Conservation (phyloP, 805 yeast genomes). For the Cyberlindnera xishuangbannaensis region DNA sequence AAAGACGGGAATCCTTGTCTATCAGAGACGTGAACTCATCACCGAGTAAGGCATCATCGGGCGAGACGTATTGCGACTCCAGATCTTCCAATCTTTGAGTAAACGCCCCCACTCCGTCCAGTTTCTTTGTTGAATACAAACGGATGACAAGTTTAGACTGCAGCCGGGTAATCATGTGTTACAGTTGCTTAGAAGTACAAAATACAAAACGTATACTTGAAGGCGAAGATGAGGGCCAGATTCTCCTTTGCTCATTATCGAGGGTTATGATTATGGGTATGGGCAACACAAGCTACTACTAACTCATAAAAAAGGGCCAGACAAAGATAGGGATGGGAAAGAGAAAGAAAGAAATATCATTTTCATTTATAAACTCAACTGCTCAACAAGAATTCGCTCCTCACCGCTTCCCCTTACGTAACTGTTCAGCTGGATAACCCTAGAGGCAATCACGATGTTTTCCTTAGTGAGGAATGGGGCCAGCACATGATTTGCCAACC, state of each 20-base stretch:
- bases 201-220: no score
- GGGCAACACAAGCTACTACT: no score
- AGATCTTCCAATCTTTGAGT: conserved; percentile 24
- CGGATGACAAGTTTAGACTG: not conserved
- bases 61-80: conserved; percentile 19
- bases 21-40: conserved; percentile 18
- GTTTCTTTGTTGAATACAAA: not conserved
- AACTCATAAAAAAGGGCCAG: no score
- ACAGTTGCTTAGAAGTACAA: not conserved
- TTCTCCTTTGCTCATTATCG: no score
- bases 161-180: not conserved
- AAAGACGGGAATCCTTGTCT: conserved; percentile 22
- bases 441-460: conserved; percentile 14
- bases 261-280: no score
- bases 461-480: conserved; percentile 5
- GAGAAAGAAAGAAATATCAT: no score
- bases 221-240: no score
- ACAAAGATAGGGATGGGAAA: no score
- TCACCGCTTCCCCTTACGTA: conserved; percentile 14
- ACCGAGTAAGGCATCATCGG: conserved; percentile 24
- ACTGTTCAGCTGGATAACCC: conserved; percentile 11
- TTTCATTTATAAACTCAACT: no score
- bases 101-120: conserved; percentile 14
- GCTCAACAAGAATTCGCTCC: conserved; percentile 20
- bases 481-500: conserved; percentile 4